Evolutionary conservation across 257 asterid species (phyloP), one percentile per base, ranked within the genome.

Genomic region (Salvia miltiorrhiza): DNA sequence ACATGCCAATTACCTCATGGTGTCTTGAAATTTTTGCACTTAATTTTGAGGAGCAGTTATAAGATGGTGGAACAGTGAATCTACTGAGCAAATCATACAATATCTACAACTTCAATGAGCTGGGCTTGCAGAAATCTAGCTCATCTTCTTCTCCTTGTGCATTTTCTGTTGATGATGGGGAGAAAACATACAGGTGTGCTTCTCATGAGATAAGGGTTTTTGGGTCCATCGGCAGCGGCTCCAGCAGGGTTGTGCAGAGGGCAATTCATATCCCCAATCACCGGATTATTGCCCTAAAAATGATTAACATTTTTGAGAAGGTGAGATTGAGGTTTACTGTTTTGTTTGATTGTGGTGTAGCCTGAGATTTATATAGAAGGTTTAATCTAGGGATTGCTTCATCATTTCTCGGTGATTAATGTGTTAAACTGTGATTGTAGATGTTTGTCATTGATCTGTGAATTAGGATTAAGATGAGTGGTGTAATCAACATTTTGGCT

Each of bases 221-320:
- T 76, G 97, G 96, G 71, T 84, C 95, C 52, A 94, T 94, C 6
- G 99, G 99, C 37, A 81, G 92, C 74, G 99, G 99, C 4, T 97
- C 99, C 26, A 94, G 99, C 80, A 91, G 99, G 78, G 90, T 94
- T 72, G 99, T 94, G 65, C 99, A 91, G 85, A 87, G 96, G 73
- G 99, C 99, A 64, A 89, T 94, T 78, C 97, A 91, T 60, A 86
- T 94, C 48, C 99, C 99, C 6, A 87, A 84, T 79, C 99, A 94
- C 79, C 83, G 97, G 52, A 87, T 94, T 70, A 91, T 94, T 82
- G 99, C 97, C 81, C 87, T 94, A 74, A 94, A 94, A 84, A 94
- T 86, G 81, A 94, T 94, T 67, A 94, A 94, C 78, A 94, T 94
- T 65, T 94, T 91, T 63, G 97, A 94, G 78, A 94, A 94, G 99